Evolutionary conservation across 2,329 filamentous ascomycete genomes (phyloP), one percentile per base, ranked within the genome.

Genomic region (Venturia effusa): DNA sequence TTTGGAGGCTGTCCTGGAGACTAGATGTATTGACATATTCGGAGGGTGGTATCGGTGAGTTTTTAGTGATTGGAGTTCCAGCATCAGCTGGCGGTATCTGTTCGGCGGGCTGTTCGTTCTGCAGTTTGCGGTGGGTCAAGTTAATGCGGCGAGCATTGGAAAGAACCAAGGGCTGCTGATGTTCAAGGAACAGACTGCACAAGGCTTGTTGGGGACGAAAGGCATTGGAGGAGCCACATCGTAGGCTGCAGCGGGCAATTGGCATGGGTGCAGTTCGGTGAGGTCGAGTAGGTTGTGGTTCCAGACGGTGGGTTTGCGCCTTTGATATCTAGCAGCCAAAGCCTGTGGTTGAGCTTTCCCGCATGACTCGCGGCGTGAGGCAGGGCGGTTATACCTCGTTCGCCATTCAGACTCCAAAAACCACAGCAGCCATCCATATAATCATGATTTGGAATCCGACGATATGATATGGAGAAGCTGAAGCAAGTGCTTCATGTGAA

Each of bases 401-500:
- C 37, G 8, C 37, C 37, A 8, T 11, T 39, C 2, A 15, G 15
- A 39, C 15, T 15, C 15, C 43, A 48, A 10, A 6, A 48, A 48
- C 43, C n/a, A 48, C 22, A 27, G 27, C 22, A 15, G 15, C 22
- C 13, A 27, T 51, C 24, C 45, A 15, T 27, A 10, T 30, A 11
- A 34, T 24, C 51, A 57, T 57, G 51, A 34, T 5, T 10, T 34
- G 15, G 15, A 10, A 13, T 7, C 10, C 13, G 15, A 30, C 17
- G 19, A 45, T 8, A 24, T 51, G 51, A 51, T 8, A 65, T 65
- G 64, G 61, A 65, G 61, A 65, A 65, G 37, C 32, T 64, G 34
- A 65, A 64, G 48, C 61, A 62, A n/a, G 24, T 59, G n/a, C 22
- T 64, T 30, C 45, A 34, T 59, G 34, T 45, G 3, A 27, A 32